Evolutionary conservation across 768 basidiomycete species (phyloP).

Genomic region (Russula vinacea): DNA sequence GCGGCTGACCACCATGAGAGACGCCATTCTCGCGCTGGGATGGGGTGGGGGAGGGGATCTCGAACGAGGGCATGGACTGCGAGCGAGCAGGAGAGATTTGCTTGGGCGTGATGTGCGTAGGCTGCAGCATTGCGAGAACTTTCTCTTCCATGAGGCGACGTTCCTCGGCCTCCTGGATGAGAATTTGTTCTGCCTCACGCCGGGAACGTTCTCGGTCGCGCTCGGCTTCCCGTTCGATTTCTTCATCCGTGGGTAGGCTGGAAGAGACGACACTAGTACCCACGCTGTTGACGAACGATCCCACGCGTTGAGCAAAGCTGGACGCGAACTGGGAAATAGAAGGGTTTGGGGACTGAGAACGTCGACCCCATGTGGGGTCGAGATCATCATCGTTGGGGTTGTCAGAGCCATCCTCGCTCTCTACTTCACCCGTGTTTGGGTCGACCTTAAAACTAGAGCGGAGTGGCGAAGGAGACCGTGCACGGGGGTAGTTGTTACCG

Average conservation of each 20-base stretch:
- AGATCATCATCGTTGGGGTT: constrained; percentile 44
- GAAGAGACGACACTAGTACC: constrained; percentile 35
- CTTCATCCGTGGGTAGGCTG: constrained; percentile 62
- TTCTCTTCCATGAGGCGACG: constrained; percentile 67
- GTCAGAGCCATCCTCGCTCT: constrained; percentile 45
- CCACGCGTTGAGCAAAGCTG: constrained; percentile 72
- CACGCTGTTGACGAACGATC: constrained; percentile 57
- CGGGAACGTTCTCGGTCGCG: constrained; percentile 72
- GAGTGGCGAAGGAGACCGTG: constrained; percentile 70
- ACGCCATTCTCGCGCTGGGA: constrained; percentile 56
- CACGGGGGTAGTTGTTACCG: constrained; percentile 36
- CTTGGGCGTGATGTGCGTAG: constrained; percentile 35
- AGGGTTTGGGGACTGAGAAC: constrained; percentile 61
- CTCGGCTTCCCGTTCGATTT: constrained; percentile 78
- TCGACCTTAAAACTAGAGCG: constrained; percentile 59
- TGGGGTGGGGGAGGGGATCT: constrained; percentile 52
- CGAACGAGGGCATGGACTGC: constrained; percentile 43
- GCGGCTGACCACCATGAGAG: constrained; percentile 67
- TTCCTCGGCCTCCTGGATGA: constrained; percentile 68
- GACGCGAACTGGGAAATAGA: constrained; percentile 73
- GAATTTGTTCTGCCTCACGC: constrained; percentile 73
- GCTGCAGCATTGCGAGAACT: constrained; percentile 70
- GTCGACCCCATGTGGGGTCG: constrained; percentile 41
- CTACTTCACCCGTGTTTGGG: constrained; percentile 49
- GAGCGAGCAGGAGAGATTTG: constrained; percentile 62